Percentiles rank a stretch among this genome's conserved stretches.
Conservation (phyloP, 73 alveolate species). For the Paramecium primaurelia region DNA sequence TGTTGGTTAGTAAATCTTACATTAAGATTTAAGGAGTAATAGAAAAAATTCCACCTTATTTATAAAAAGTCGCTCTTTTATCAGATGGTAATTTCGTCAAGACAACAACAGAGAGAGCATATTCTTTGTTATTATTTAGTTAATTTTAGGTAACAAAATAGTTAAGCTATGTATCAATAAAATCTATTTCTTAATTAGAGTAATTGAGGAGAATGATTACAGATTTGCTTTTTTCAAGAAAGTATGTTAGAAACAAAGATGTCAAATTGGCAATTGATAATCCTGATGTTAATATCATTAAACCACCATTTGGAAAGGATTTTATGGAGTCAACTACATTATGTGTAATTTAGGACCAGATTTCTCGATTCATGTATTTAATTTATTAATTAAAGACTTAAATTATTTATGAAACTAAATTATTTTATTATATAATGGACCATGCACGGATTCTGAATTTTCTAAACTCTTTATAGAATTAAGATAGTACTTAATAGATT, state of each 20-base stretch:
- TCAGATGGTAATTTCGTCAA: neutral
- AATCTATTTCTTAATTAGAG: neutral
- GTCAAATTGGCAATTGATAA: neutral
- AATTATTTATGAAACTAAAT: neutral
- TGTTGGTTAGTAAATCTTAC: neutral
- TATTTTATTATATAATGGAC: neutral
- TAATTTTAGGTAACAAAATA: neutral
- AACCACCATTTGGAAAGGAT: neutral
- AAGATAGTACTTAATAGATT: neutral
- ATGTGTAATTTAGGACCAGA: neutral
- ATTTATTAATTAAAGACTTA: neutral
- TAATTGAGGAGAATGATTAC: conserved; percentile 24
- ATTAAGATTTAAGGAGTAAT: neutral
- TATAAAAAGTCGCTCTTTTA: neutral
- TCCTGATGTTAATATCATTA: conserved; percentile 33
- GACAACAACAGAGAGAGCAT: neutral
- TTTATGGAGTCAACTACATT: neutral
- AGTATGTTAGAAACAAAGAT: neutral
- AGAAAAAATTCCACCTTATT: conserved; percentile 31
- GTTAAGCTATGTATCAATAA: neutral
- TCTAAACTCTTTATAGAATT: neutral
- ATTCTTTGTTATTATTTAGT: conserved; percentile 27
- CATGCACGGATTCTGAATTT: neutral
- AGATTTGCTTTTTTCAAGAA: neutral
- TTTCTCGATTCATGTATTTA: neutral